Evolutionary conservation across 345 rosid genomes (phyloP), one percentile per base, ranked within the genome.

Genomic region (Euclidium syriacum): DNA sequence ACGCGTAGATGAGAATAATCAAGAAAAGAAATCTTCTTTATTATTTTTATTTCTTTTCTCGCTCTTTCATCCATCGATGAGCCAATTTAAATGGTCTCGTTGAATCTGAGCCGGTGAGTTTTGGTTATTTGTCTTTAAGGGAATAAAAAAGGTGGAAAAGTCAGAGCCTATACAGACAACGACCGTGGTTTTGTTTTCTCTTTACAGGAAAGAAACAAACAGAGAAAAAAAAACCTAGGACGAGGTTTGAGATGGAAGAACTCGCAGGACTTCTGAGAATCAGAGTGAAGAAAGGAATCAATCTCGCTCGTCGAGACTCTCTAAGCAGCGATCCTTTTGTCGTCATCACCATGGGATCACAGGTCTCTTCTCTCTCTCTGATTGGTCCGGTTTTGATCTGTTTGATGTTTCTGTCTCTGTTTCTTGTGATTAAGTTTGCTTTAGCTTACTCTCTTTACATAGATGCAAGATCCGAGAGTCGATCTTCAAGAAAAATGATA

Each of bases 291-390:
- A 73, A 30, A 69, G 88, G 85, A 34, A 64, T 47, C 64, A 73
- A 79, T 65, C 82, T 83, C n/a, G 78, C 72, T 36, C 52, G 54
- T 22, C 53, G 83, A 4, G 84, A 83, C 56, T 2, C 78, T 52
- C 5, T 14, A 14, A 75, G 57, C 75, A 81, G 85, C 62, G 84
- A 83, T 27, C 85, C 88, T 68, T 81, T 75, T 47, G 83, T 79
- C 7, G 66, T 72, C 73, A 5, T 83, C 64, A 65, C 79, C 65
- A 67, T 65, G 69, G 84, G 72, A 5, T 14, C 46, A 6, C 85
- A 86, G 81, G 86, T 67, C 58, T 38, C 58, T 49, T 15, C 34
- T 65, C 42, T 53, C 24, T 44, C 68, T 61, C 52, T 17, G 4
- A 52, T 24, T 43, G 24, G 15, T 42, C 16, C 1, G 5, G 15